Evolutionary conservation across 2,329 filamentous ascomycete genomes (phyloP), one percentile per base, ranked within the genome.

Genomic region (Tolypocladium ovalisporum): DNA sequence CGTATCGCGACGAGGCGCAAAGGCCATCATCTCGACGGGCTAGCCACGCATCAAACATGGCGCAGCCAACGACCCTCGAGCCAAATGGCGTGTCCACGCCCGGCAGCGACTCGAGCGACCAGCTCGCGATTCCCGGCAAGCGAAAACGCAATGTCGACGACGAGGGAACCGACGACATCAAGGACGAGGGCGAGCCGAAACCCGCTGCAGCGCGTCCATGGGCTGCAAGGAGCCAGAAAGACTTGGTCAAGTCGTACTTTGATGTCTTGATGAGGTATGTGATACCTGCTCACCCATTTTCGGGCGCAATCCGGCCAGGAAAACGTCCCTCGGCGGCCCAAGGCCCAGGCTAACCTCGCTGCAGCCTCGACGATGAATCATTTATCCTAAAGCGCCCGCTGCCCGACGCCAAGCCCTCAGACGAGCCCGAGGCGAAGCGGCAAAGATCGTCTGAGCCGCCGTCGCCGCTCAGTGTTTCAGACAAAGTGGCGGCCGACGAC

Each of bases 401-500:
- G 13, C 71, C 76, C 55, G 73, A 79, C 2, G 57, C 69, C 5
- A 66, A 74, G 37, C 61, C 71, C 35, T 70, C 75, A 54, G 72
- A 76, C 57, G 81, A 84, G 62, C 84, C 81, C 19, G 73, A 80
- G 54, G 69, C 79, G 55, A 87, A 87, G 69, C 79, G 84, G 49
- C 80, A 83, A 63, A 86, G 83, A 68, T 76, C 81, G 2, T 74
- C 76, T 54, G 77, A 79, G 52, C 68, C 67, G 3, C 65, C 68
- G 37, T 64, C 71, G 39, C 60, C 63, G n/a, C 64, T 63, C 22
- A 79, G 76, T 60, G 79, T 86, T 60, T 71, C 76, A 58, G 79
- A 82, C 63, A 85, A 83, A 72, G 73, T 81, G 54, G 68, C 71
- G 29, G 71, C 74, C 54, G 75, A 78, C 62, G 69, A 67, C 36